phyloP scores from a whole-genome alignment of 441 rosid genomes.

The Populus hybrid region DNA sequence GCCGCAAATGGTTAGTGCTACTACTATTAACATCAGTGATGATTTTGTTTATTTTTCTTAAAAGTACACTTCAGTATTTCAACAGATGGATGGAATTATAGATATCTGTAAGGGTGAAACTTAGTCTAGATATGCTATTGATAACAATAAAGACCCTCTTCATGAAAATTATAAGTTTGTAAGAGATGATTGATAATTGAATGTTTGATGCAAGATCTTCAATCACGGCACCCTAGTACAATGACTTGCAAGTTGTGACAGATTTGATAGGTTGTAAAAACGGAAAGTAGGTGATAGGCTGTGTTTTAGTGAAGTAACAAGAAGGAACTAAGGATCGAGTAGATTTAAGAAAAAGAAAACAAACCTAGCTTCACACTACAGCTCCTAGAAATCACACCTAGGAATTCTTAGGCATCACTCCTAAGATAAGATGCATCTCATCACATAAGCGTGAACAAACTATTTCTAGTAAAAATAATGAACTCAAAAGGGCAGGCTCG shows the following conservation, averaged over 20 bases:
- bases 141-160: neutral
- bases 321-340: neutral
- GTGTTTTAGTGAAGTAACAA: neutral
- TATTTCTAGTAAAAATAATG: too few species aligned
- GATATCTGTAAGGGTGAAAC: neutral
- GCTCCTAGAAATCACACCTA: neutral
- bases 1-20: slow-evolving; percentile 53
- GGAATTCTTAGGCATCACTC: neutral
- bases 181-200: neutral
- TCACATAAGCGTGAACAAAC: neutral
- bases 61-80: neutral
- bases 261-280: neutral
- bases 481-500: too few species aligned
- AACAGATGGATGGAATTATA: neutral
- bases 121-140: neutral
- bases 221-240: neutral
- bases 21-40: neutral
- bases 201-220: neutral
- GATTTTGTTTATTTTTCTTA: slow-evolving; percentile 2
- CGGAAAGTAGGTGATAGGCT: neutral
- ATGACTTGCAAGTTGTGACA: neutral
- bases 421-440: neutral
- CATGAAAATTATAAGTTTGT: neutral
- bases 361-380: neutral
- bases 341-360: neutral